Evolutionary conservation across 2,329 filamentous ascomycete species (phyloP).

Genomic region (Trichoderma sp.): DNA sequence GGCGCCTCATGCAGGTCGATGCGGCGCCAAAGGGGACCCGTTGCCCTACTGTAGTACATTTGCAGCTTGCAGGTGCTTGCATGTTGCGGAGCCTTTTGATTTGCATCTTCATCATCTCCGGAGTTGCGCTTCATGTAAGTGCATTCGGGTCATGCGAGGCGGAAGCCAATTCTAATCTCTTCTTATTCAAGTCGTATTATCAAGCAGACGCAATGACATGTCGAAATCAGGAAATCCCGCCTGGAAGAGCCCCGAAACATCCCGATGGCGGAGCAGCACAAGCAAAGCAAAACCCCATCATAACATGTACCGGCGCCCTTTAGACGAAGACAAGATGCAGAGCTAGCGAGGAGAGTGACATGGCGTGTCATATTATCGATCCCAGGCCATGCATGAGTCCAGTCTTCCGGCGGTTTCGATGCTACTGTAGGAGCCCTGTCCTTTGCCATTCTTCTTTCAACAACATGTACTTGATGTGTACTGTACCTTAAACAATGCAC

Average conservation of each 20-base stretch:
- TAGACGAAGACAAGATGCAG: neutral
- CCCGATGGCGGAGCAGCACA: neutral
- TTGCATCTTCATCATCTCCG: neutral
- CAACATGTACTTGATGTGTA: neutral
- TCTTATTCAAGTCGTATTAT: neutral
- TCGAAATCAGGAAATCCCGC: slow-evolving; percentile 6
- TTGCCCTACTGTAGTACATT: neutral
- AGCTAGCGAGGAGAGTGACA: neutral
- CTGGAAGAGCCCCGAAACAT: neutral
- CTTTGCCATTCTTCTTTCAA: neutral
- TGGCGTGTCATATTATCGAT: neutral
- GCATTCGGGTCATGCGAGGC: neutral
- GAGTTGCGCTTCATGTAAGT: neutral
- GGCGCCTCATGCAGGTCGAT: slow-evolving; percentile 18
- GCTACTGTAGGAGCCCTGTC: neutral
- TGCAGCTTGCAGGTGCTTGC: neutral
- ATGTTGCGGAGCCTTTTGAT: neutral
- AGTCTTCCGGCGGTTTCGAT: neutral
- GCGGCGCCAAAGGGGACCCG: neutral
- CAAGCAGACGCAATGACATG: neutral
- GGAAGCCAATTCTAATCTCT: neutral
- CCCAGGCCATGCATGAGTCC: neutral
- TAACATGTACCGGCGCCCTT: neutral
- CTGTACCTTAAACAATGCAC: neutral
- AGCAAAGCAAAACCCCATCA: neutral